Conservation (phyloP, 176 grass and related monocot genomes). For the maize (Zea mays) region DNA sequence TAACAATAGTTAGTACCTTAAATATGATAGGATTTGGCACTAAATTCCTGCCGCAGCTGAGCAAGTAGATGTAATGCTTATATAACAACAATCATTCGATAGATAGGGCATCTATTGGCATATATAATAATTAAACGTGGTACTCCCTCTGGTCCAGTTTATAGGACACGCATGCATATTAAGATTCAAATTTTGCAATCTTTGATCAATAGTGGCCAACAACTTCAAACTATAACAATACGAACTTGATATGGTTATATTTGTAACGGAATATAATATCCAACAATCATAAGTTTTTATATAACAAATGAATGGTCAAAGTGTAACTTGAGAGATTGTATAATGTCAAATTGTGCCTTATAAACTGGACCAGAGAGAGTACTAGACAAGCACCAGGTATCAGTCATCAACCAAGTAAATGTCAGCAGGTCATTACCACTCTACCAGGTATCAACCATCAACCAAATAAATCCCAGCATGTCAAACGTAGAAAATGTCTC, state of each 20-base stretch:
- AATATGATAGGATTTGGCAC: conserved; percentile 24
- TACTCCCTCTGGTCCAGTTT: background rate
- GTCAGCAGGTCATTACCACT: background rate
- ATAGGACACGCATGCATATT: background rate
- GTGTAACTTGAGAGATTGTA: background rate
- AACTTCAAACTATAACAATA: background rate
- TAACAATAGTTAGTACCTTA: conserved; percentile 15
- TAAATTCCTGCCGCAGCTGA: conserved; percentile 27
- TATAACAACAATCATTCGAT: background rate
- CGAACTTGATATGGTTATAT: background rate
- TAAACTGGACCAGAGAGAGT: background rate
- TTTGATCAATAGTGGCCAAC: background rate
- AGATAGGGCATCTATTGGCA: background rate
- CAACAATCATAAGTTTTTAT: background rate
- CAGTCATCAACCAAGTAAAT: background rate
- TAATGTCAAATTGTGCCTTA: background rate
- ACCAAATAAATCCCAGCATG: conserved; percentile 28
- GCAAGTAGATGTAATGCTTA: conserved; percentile 24
- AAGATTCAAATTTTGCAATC: background rate
- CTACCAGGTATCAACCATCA: conserved; percentile 13
- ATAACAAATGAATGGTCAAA: background rate
- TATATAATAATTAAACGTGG: conserved; percentile 5
- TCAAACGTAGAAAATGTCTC: conserved; percentile 27
- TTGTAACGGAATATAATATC: background rate
- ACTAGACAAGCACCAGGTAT: background rate